Conservation (phyloP, 345 rosid genomes). For the Gossypium turneri region DNA sequence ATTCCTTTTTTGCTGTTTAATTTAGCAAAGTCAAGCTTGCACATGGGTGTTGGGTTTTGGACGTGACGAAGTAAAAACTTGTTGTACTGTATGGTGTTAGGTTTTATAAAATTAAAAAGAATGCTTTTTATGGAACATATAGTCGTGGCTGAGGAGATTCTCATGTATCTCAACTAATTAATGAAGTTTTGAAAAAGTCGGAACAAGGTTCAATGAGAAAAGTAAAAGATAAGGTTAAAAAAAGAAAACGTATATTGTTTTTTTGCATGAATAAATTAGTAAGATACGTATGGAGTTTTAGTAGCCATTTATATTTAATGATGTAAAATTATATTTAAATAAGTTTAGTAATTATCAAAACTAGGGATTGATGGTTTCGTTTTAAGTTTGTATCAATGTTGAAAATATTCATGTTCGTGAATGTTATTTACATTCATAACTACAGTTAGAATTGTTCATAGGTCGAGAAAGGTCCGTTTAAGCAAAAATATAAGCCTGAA, state of each 20-base stretch:
- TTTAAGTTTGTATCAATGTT: too few species aligned
- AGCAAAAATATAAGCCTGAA: rapidly evolving
- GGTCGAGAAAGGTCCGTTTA: rapidly evolving
- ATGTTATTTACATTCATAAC: too few species aligned
- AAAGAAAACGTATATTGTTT: neutral
- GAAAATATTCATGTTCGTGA: too few species aligned
- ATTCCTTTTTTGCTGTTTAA: neutral
- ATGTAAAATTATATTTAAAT: neutral
- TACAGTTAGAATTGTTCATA: too few species aligned
- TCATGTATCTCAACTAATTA: neutral
- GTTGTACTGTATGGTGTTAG: neutral
- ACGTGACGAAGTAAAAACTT: neutral
- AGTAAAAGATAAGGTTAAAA: neutral
- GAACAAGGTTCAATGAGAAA: too few species aligned
- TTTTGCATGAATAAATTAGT: neutral
- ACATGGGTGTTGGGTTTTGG: neutral
- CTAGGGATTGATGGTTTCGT: too few species aligned
- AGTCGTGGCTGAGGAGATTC: neutral
- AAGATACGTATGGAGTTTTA: neutral
- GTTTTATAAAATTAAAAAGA: neutral
- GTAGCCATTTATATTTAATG: neutral
- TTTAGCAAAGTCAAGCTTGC: neutral
- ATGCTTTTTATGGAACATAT: neutral
- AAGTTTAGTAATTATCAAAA: neutral
- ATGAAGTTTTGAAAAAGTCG: neutral